Evolutionary conservation across 345 rosid genomes (phyloP), one percentile per base, ranked within the genome.

Genomic region (Psidium friedrichsthalianum): DNA sequence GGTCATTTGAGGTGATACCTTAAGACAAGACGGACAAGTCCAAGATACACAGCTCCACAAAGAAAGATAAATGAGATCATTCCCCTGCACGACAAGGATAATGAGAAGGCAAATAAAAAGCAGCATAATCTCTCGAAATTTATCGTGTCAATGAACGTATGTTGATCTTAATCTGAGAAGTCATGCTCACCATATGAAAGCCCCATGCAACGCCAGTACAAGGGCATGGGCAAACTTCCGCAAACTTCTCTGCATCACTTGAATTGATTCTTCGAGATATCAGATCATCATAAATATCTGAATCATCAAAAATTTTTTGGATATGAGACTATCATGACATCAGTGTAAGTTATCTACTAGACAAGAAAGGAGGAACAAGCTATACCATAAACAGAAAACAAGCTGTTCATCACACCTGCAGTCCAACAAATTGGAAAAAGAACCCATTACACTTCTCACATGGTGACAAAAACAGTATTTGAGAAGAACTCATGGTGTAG

Each of bases 231-330:
- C 99, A 97, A 82, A 94, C 86, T 93, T 95, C 99, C 29, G 99
- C 99, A 89, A 97, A 97, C 90, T 97, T 97, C 94, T 97, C 99
- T 85, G 99, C 99, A 87, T 97, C 98, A 9, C 99, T 95, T 21
- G 98, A 91, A 89, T 95, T 47, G 57, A 95, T 94, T 88, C 99
- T 95, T 90, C 98, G 93, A 55, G 99, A 95, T 92, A 95, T 95
- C 83, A 95, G 88, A 87, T 97, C 99, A 86, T 97, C 99, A 44
- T 97, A 97, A 55, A 97, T 97, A 88, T 97, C 98, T 95, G 91
- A 61, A 54, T 47, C 82, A 86, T 83, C 61, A 78, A 76, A 83
- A 86, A 53, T 54, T 51, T 51, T 56, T 56, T 27, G 42, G 51
- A 24, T 82, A 36, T 57, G 22, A 56, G 61, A 24, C 76, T 81